phyloP scores from a whole-genome alignment of 2,329 filamentous ascomycete genomes.

The Periconia macrospinosa region DNA sequence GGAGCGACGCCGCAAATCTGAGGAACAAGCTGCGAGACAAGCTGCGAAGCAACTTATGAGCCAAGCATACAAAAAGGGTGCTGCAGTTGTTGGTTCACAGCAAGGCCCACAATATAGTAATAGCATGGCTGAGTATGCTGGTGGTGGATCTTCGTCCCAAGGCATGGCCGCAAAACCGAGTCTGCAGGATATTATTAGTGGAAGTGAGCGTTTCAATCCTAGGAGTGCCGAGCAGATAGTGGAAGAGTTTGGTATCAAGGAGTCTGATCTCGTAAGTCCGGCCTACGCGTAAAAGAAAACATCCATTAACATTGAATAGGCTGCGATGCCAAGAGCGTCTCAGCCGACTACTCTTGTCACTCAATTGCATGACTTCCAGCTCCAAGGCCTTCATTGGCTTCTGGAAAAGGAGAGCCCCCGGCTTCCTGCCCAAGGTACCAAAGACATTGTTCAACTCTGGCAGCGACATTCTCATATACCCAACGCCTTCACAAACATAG shows the following conservation, averaged over 20 bases:
- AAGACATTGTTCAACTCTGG: constrained; percentile 77
- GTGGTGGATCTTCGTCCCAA: constrained; percentile 18
- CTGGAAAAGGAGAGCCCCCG: constrained; percentile 71
- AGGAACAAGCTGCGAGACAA: constrained; percentile 39
- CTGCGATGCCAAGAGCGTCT: constrained; percentile 70
- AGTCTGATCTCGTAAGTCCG: constrained; percentile 59
- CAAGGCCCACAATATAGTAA: constrained; percentile 35
- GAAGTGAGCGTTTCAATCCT: constrained; percentile 69
- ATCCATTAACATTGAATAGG: constrained; percentile 29
- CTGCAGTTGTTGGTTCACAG: constrained; percentile 32
- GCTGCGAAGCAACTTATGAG: too few species aligned
- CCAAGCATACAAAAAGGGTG: constrained; percentile 21
- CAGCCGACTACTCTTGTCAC: constrained; percentile 69
- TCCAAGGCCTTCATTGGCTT: constrained; percentile 80
- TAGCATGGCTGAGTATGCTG: constrained; percentile 27
- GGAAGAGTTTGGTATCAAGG: constrained; percentile 71
- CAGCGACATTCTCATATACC: constrained; percentile 52
- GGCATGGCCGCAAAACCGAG: constrained; percentile 46
- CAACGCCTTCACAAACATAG: constrained; percentile 65
- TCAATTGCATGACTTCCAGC: constrained; percentile 75
- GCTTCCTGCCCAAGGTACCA: constrained; percentile 61
- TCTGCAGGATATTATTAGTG: constrained; percentile 66
- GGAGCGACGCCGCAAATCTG: constrained; percentile 56
- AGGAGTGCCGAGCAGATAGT: constrained; percentile 65
- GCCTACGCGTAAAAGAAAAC: not conserved